Evolutionary conservation across 495 filamentous ascomycete species (phyloP).

Genomic region (Aeminium ludgeri): DNA sequence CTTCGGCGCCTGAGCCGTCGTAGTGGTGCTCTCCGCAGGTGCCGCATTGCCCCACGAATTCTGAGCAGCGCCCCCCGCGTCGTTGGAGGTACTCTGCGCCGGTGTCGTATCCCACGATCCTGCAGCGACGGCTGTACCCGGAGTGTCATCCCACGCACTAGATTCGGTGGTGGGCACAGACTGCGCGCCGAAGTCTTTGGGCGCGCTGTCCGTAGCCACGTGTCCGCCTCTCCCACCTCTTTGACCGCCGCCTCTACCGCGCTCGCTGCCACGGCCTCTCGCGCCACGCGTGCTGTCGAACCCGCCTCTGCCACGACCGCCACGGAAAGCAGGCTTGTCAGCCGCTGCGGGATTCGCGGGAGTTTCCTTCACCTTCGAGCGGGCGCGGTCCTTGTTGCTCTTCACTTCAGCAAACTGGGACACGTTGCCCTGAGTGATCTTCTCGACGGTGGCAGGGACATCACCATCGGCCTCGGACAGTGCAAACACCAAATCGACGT

Average conservation of each 20-base stretch:
- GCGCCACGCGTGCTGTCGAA: constrained; percentile 44
- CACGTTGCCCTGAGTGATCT: constrained; percentile 80
- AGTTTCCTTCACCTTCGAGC: constrained; percentile 66
- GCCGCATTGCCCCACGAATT: constrained; percentile 17
- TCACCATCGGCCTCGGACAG: constrained; percentile 86
- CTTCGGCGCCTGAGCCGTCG: constrained; percentile 28
- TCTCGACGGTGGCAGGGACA: constrained; percentile 63
- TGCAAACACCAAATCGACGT: constrained; percentile 79
- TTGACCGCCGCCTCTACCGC: constrained; percentile 53
- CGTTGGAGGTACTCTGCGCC: constrained; percentile 15
- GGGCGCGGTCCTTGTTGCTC: constrained; percentile 63
- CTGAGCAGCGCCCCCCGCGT: constrained; percentile 8
- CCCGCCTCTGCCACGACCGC: constrained; percentile 47
- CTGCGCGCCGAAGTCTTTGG: constrained; percentile 16
- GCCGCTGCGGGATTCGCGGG: constrained; percentile 34
- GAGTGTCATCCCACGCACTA: constrained; percentile 19
- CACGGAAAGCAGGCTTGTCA: constrained; percentile 29
- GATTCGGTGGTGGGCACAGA: constrained; percentile 23
- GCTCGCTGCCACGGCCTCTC: constrained; percentile 55
- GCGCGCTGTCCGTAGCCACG: constrained; percentile 33
- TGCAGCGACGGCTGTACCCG: constrained; percentile 8
- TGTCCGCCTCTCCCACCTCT: constrained; percentile 52
- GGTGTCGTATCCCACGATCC: constrained; percentile 19
- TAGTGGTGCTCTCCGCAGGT: constrained; percentile 20
- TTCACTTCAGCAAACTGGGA: constrained; percentile 93